Evolutionary conservation across 257 asterid genomes (phyloP).

Genomic region (Knoxia roxburghii): DNA sequence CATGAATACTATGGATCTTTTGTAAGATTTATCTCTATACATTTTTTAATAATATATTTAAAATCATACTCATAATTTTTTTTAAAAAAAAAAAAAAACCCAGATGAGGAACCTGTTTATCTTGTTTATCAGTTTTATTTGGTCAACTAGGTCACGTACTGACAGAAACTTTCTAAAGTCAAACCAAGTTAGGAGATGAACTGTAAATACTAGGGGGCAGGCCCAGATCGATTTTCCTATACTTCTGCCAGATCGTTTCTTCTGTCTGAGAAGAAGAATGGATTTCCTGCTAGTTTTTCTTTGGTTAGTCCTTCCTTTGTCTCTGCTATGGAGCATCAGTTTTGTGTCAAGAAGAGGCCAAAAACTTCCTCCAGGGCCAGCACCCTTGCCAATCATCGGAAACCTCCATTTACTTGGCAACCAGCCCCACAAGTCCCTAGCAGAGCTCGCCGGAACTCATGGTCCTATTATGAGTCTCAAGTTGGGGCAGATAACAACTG

Average conservation of each 20-base stretch:
- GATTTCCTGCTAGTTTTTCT: neutral
- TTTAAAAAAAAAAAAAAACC: no score
- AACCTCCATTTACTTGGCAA: slow-evolving; percentile 39
- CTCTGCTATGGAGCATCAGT: neutral
- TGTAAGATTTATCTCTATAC: no score
- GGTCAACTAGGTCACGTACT: no score
- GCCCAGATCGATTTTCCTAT: no score
- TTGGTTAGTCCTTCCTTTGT: neutral
- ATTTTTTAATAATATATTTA: no score
- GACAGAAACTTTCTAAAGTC: no score
- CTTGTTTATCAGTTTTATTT: no score
- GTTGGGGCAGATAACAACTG: slow-evolving; percentile 45
- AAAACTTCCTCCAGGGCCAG: slow-evolving; percentile 33
- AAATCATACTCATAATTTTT: no score
- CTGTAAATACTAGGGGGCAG: no score
- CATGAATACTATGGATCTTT: no score
- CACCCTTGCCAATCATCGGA: slow-evolving; percentile 62
- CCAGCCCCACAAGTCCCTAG: slow-evolving; percentile 22
- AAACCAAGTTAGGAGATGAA: no score
- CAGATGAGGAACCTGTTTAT: no score
- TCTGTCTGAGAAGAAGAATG: slow-evolving; percentile 8
- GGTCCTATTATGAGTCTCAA: slow-evolving; percentile 34
- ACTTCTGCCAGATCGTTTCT: neutral
- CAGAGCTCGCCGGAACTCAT: slow-evolving; percentile 21
- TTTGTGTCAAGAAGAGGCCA: neutral